Evolutionary conservation across 192 early-diverging fungal species (phyloP), one percentile per base, ranked within the genome.

Genomic region (Coemansia sp.): DNA sequence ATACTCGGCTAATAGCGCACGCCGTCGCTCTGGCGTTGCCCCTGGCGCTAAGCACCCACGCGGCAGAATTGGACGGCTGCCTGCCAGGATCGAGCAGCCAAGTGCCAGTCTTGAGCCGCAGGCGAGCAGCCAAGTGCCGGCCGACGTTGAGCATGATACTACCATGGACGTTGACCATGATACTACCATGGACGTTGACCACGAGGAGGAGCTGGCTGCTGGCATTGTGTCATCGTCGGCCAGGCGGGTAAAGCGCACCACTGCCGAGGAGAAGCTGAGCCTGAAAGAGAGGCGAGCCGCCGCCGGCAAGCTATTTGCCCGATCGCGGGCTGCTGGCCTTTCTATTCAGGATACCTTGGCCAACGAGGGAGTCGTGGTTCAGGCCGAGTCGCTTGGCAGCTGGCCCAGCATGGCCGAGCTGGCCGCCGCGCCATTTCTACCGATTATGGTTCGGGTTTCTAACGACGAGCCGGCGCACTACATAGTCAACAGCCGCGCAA

Each of bases 371-470:
- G 33, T 33, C 15, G 57, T 60, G 11, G 18, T 63, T 7, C 51
- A 52, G 3, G 20, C 54, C 0, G 15, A 27, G 0, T 13, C 49
- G 15, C 16, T 44, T 0, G 11, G 20, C 54, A 69, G 65, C 13
- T 43, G 63, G 9, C 67, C 67, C 4, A 63, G 46, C 9, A 22
- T 40, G 20, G 44, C 38, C 6, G 51, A 64, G 22, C 22, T 75
- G 27, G 22, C 1, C 57, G 61, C 47, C 42, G 6, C 36, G 5
- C 33, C 61, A 10, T 72, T 72, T 65, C 13, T 68, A 18, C 66
- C 76, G 24, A 34, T 72, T 20, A 54, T 71, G n/a, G 44, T 77
- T 16, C 42, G 33, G n/a, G 29, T 18, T 3, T 33, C 6, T 34
- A 36, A 18, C 16, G 16, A 36, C 31, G n/a, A 38, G 22, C 62